Conservation (phyloP, 2,329 filamentous ascomycete species). For the Paraphaeosphaeria minitans region DNA sequence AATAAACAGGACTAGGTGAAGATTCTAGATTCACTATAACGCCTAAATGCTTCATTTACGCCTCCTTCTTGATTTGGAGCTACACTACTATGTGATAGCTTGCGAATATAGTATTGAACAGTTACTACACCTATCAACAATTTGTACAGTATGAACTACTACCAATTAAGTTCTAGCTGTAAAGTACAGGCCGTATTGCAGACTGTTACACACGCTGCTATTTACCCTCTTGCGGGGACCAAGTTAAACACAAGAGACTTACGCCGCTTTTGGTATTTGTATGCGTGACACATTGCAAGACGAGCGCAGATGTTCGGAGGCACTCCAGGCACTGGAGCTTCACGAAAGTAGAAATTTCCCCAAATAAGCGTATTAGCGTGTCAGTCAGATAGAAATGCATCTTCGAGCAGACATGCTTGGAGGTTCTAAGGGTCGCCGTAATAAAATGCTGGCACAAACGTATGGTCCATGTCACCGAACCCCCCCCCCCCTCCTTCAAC, state of each 20-base stretch:
- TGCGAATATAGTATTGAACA: too few species aligned
- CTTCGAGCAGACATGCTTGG: background rate
- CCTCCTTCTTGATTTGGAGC: too few species aligned
- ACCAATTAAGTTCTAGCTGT: too few species aligned
- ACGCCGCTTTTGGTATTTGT: background rate
- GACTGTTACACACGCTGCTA: too few species aligned
- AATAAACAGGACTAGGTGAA: too few species aligned
- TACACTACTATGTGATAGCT: too few species aligned
- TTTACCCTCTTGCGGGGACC: background rate
- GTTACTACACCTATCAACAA: too few species aligned
- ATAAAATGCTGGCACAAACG: background rate
- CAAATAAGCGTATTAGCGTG: background rate
- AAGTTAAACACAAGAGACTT: background rate
- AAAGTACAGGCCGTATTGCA: too few species aligned
- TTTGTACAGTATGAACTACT: too few species aligned
- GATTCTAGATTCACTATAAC: too few species aligned
- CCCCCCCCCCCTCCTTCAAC: too few species aligned
- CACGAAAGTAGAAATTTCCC: background rate
- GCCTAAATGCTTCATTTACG: too few species aligned
- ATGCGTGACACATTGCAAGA: background rate
- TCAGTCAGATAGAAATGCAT: background rate
- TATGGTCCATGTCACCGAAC: background rate
- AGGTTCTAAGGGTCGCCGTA: background rate
- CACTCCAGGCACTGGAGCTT: background rate
- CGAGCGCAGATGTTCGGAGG: background rate